Conservation (phyloP, 2,329 filamentous ascomycete species). For the Atkinsonella texensis region DNA sequence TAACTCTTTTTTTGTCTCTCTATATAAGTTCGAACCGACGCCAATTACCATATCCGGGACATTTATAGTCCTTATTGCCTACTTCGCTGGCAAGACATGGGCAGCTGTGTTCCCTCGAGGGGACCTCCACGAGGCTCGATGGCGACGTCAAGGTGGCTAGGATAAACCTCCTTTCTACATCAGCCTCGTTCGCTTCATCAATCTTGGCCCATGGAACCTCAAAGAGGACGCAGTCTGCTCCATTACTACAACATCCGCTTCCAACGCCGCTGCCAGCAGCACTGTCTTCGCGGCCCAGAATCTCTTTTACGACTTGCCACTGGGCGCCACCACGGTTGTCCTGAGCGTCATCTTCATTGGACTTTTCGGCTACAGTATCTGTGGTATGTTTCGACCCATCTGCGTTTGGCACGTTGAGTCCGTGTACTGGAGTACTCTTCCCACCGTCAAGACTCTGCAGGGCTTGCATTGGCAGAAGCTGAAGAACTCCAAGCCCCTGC, state of each 20-base stretch:
- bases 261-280: slow-evolving; percentile 25
- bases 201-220: slow-evolving; percentile 37
- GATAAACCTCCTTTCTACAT: slow-evolving; percentile 32
- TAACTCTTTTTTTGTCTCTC: not conserved
- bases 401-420: slow-evolving; percentile 43
- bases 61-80: slow-evolving; percentile 45
- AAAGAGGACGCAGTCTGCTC: slow-evolving; percentile 44
- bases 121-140: slow-evolving; percentile 34
- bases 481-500: slow-evolving; percentile 36
- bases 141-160: slow-evolving; percentile 28
- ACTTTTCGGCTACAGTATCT: slow-evolving; percentile 42
- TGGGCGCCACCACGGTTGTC: slow-evolving; percentile 34
- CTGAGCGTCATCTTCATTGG: slow-evolving; percentile 38
- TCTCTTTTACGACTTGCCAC: slow-evolving; percentile 37
- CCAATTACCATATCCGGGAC: slow-evolving; percentile 34
- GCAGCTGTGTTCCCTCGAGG: slow-evolving; percentile 27
- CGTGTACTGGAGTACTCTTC: slow-evolving; percentile 43
- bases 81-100: slow-evolving; percentile 37
- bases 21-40: slow-evolving; percentile 39
- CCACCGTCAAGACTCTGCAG: slow-evolving; percentile 40
- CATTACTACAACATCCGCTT: slow-evolving; percentile 42
- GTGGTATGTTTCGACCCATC: slow-evolving; percentile 40
- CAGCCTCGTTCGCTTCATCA: slow-evolving; percentile 30
- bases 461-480: slow-evolving; percentile 40
- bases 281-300: slow-evolving; percentile 35